A percentile compares a stretch with the other conserved stretches of the same genome.
phyloP scores from a whole-genome alignment of 768 basidiomycete species.

The Tylopilus balloui region DNA sequence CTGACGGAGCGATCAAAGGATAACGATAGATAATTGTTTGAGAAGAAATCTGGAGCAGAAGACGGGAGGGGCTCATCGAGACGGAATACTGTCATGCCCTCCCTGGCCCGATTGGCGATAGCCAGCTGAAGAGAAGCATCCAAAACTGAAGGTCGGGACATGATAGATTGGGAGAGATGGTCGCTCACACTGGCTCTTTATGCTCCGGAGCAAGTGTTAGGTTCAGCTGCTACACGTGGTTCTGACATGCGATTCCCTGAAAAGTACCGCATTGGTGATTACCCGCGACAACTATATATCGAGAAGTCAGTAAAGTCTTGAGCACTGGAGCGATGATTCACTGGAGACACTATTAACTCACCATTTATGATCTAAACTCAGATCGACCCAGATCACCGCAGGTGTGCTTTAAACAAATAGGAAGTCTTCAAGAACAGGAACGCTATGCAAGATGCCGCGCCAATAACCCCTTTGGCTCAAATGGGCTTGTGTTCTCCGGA shows the following conservation, averaged over 20 bases:
- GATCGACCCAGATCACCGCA: background rate
- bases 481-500: background rate
- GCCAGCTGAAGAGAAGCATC: slow-evolving; percentile 15
- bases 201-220: background rate
- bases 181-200: slow-evolving; percentile 2
- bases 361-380: background rate
- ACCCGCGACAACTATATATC: background rate
- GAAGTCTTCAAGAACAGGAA: background rate
- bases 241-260: background rate
- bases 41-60: slow-evolving; percentile 35
- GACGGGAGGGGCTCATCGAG: slow-evolving; percentile 19
- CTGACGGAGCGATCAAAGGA: slow-evolving; percentile 31
- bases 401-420: background rate
- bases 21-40: slow-evolving; percentile 51
- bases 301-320: background rate
- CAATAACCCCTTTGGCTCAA: background rate
- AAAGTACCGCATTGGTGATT: background rate
- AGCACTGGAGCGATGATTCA: background rate
- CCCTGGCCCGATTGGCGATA: slow-evolving; percentile 1
- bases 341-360: slow-evolving; percentile 2
- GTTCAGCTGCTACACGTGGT: background rate
- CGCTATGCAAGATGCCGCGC: background rate
- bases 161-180: background rate
- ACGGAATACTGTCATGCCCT: slow-evolving; percentile 8
- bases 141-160: slow-evolving; percentile 10